phyloP scores from a whole-genome alignment of 345 rosid species.

The Ceriops zippeliana region DNA sequence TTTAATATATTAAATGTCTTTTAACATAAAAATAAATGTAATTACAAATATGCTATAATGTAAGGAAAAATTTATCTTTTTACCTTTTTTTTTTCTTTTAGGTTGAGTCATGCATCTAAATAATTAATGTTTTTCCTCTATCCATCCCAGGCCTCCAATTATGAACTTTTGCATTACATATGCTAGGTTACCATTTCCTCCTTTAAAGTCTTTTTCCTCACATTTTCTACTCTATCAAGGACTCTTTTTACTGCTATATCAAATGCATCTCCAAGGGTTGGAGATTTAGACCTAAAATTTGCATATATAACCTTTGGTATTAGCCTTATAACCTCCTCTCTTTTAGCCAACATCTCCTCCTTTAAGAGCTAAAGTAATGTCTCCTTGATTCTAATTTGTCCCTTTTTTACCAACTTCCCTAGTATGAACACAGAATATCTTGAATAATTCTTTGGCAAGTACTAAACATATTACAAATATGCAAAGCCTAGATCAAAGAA shows the following conservation, averaged over 20 bases:
- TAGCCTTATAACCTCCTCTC: slow-evolving; percentile 16
- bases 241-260: too few species aligned
- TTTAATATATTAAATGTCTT: too few species aligned
- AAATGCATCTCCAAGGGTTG: neutral
- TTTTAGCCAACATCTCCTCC: neutral
- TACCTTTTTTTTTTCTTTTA: too few species aligned
- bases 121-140: neutral
- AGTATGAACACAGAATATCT: slow-evolving; percentile 23
- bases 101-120: too few species aligned
- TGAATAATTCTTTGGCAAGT: slow-evolving; percentile 13
- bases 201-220: too few species aligned
- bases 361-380: neutral
- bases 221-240: too few species aligned
- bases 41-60: too few species aligned
- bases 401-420: slow-evolving; percentile 5
- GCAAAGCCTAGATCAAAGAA: slow-evolving; percentile 26
- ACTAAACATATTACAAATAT: slow-evolving; percentile 18
- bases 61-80: too few species aligned
- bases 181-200: too few species aligned
- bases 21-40: too few species aligned
- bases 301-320: slow-evolving; percentile 22
- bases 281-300: slow-evolving; percentile 13
- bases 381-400: slow-evolving; percentile 5
- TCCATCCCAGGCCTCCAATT: slow-evolving; percentile 15
- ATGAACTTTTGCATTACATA: too few species aligned